These are phyloP conservation scores for Mucor plumbeus DNA, from an alignment of 371 early-diverging fungal species.

Conservation along the genomic window DNA sequence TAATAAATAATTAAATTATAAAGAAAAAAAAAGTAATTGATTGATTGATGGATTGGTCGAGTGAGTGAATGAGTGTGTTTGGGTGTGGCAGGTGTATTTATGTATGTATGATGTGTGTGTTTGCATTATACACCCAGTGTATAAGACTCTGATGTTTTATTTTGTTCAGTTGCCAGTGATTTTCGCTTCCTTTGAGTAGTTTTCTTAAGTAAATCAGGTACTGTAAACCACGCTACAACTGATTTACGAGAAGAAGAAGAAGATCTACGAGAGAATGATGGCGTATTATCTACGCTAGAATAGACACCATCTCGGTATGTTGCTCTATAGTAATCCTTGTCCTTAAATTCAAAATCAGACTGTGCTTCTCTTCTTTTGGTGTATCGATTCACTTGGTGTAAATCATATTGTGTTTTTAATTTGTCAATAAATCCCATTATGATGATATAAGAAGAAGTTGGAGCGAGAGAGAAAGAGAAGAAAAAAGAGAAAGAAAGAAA, in stretches of 20 bases:
- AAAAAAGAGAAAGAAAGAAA: background rate
- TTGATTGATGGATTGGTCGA: background rate
- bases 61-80: background rate
- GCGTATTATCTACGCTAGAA: background rate
- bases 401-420: constrained; percentile 26
- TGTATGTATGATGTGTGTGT: background rate
- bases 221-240: background rate
- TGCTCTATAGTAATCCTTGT: constrained; percentile 23
- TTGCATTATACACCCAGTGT: constrained; percentile 6
- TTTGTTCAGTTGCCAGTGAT: constrained; percentile 20
- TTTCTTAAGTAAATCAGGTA: constrained; percentile 12
- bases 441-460: background rate
- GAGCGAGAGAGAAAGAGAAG: background rate
- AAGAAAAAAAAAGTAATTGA: background rate
- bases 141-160: constrained; percentile 27
- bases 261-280: constrained; percentile 5
- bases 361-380: constrained; percentile 29
- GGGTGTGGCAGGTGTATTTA: background rate
- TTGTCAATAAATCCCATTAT: constrained; percentile 34
- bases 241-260: constrained; percentile 10
- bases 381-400: constrained; percentile 30
- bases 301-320: constrained; percentile 25
- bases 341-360: constrained; percentile 27
- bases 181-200: constrained; percentile 17
- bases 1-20: background rate